These are phyloP conservation scores for Candida chilensis DNA, from an alignment of 805 yeast species.

Conservation along the genomic window DNA sequence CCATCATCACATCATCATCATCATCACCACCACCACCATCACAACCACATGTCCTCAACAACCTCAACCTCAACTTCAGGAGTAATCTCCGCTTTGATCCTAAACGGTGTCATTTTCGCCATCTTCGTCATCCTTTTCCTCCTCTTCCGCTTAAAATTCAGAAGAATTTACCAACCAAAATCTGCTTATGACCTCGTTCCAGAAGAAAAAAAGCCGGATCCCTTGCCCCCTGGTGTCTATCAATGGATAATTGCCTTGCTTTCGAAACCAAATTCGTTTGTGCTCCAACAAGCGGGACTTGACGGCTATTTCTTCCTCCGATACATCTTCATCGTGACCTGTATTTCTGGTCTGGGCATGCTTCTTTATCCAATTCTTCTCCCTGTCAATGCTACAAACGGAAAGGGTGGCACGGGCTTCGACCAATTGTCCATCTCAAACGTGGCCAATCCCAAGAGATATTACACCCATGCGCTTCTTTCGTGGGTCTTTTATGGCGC, in stretches of 20 bases:
- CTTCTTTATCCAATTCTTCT: slow-evolving; percentile 59
- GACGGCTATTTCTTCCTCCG: slow-evolving; percentile 90
- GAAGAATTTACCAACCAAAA: slow-evolving; percentile 80
- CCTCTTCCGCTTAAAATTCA: slow-evolving; percentile 53
- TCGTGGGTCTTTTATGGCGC: slow-evolving; percentile 74
- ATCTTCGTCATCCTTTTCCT: slow-evolving; percentile 55
- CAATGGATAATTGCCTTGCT: slow-evolving; percentile 63
- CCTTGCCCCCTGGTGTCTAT: slow-evolving; percentile 59
- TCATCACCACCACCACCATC: too few relatives aligned
- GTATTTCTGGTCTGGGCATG: slow-evolving; percentile 46
- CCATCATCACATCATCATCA: too few relatives aligned
- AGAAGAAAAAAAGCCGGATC: slow-evolving; percentile 60
- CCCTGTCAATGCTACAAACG: slow-evolving; percentile 75
- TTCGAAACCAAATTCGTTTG: slow-evolving; percentile 60
- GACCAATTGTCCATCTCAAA: slow-evolving; percentile 76
- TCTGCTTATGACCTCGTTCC: slow-evolving; percentile 50
- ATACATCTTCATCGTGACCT: slow-evolving; percentile 51
- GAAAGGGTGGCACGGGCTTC: slow-evolving; percentile 55
- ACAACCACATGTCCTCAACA: slow-evolving; percentile 16
- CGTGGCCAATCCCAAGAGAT: slow-evolving; percentile 48
- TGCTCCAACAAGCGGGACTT: slow-evolving; percentile 83
- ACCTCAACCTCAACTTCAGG: slow-evolving; percentile 56
- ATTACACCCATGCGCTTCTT: slow-evolving; percentile 79
- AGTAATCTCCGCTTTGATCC: slow-evolving; percentile 61
- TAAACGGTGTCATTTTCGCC: slow-evolving; percentile 61